phyloP scores from a whole-genome alignment of 257 asterid species.

The Lithospermum erythrorhizon region DNA sequence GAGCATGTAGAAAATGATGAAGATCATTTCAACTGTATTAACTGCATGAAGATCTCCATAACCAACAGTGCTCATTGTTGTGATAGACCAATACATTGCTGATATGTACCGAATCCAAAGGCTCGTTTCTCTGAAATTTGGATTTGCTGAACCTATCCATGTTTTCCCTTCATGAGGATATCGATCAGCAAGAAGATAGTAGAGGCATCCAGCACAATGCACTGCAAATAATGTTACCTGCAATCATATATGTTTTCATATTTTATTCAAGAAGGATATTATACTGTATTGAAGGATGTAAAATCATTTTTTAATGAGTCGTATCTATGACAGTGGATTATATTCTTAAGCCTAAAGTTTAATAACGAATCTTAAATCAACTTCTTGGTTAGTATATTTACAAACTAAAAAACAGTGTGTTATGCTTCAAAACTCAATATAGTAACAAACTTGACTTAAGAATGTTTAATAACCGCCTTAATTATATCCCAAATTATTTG shows the following conservation, averaged over 20 bases:
- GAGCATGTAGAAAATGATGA: constrained; percentile 69
- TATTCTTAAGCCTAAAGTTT: too few species aligned
- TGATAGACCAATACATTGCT: constrained; percentile 72
- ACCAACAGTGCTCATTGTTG: constrained; percentile 94
- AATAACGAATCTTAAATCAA: too few species aligned
- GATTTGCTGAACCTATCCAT: constrained; percentile 58
- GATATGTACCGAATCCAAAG: constrained; percentile 50
- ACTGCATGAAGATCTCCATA: constrained; percentile 91
- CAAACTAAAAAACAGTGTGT: too few species aligned
- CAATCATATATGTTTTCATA: neutral
- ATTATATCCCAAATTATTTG: too few species aligned
- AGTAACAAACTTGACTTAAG: too few species aligned
- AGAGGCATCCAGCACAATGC: constrained; percentile 83
- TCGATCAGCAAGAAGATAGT: constrained; percentile 53
- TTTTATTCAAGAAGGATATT: too few species aligned
- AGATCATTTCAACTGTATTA: constrained; percentile 67
- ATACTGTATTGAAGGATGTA: too few species aligned
- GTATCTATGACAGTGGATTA: too few species aligned
- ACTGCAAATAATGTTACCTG: constrained; percentile 69
- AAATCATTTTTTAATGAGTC: too few species aligned
- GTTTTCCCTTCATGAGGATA: constrained; percentile 69
- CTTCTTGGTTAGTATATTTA: too few species aligned
- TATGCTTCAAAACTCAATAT: too few species aligned
- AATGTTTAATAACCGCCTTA: too few species aligned
- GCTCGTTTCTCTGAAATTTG: constrained; percentile 55